These are phyloP conservation scores for Gaultheria prostrata DNA, from an alignment of 148 eudicot species.

Conservation along the genomic window DNA sequence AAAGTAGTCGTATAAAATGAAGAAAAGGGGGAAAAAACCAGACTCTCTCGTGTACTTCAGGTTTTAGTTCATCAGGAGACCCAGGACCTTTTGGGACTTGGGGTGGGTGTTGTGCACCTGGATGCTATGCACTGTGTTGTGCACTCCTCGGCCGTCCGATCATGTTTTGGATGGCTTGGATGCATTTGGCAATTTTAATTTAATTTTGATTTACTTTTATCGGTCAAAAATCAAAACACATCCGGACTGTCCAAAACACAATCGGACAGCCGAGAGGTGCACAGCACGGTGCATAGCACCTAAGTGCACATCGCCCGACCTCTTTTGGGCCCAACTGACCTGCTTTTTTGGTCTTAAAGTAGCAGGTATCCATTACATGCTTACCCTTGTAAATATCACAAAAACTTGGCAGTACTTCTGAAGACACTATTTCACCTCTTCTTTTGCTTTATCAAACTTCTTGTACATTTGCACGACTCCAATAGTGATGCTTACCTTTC, in stretches of 20 bases:
- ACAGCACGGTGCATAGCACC: no score
- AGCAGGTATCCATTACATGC: background rate
- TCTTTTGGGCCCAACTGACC: background rate
- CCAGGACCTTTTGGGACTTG: slow-evolving; percentile 4
- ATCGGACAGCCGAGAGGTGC: no score
- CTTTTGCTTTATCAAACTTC: background rate
- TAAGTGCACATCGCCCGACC: no score
- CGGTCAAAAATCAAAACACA: no score
- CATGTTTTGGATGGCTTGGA: no score
- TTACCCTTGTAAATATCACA: background rate
- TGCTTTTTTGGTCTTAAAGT: background rate
- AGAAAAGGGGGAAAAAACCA: background rate
- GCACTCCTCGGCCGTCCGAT: no score
- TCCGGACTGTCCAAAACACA: no score
- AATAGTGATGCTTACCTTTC: background rate
- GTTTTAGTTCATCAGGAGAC: slow-evolving; percentile 12
- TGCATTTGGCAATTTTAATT: no score
- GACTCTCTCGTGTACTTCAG: background rate
- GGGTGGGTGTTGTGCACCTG: no score
- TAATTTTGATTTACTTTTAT: no score
- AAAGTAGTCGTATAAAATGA: background rate
- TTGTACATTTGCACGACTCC: background rate
- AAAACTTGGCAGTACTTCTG: background rate
- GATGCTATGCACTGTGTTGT: no score
- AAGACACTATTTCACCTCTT: slow-evolving; percentile 7